phyloP scores from a whole-genome alignment of 2,329 filamentous ascomycete genomes.

The Aaosphaeria pasadenensis region DNA sequence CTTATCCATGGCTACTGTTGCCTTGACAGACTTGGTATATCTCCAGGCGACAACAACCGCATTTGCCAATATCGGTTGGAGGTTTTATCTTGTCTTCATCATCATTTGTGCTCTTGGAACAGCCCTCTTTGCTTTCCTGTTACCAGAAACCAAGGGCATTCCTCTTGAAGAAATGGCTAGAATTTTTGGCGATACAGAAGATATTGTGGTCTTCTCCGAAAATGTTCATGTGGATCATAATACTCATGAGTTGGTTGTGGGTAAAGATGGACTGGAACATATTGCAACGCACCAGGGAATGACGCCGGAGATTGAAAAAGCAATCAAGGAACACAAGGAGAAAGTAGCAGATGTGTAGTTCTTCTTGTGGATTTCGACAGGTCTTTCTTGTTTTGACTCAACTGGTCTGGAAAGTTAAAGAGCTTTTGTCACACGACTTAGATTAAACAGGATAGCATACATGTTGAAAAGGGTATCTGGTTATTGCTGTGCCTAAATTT shows the following conservation, averaged over 20 bases:
- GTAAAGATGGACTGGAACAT: slow-evolving; percentile 9
- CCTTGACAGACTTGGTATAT: slow-evolving; percentile 38
- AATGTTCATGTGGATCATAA: slow-evolving; percentile 18
- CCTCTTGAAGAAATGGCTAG: slow-evolving; percentile 30
- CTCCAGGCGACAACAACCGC: slow-evolving; percentile 27
- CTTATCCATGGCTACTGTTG: slow-evolving; percentile 18
- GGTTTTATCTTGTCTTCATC: slow-evolving; percentile 27
- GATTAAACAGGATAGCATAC: no score
- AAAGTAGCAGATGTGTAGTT: slow-evolving; percentile 2
- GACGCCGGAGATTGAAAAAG: slow-evolving; percentile 8
- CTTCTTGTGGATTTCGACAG: no score
- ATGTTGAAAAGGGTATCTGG: no score
- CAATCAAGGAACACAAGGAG: slow-evolving; percentile 4
- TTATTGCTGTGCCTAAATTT: no score
- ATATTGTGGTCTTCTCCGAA: slow-evolving; percentile 14
- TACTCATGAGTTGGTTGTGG: slow-evolving; percentile 18
- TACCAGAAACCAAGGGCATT: slow-evolving; percentile 30
- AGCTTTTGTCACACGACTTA: no score
- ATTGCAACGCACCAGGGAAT: slow-evolving; percentile 14
- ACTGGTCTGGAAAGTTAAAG: no score
- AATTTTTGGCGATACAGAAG: slow-evolving; percentile 22
- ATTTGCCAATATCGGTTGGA: slow-evolving; percentile 30
- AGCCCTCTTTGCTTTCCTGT: slow-evolving; percentile 13
- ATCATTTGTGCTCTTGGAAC: slow-evolving; percentile 16
- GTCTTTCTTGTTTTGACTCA: no score